These are phyloP conservation scores for Penicillium steckii DNA, from an alignment of 495 filamentous ascomycete genomes.

Conservation along the genomic window DNA sequence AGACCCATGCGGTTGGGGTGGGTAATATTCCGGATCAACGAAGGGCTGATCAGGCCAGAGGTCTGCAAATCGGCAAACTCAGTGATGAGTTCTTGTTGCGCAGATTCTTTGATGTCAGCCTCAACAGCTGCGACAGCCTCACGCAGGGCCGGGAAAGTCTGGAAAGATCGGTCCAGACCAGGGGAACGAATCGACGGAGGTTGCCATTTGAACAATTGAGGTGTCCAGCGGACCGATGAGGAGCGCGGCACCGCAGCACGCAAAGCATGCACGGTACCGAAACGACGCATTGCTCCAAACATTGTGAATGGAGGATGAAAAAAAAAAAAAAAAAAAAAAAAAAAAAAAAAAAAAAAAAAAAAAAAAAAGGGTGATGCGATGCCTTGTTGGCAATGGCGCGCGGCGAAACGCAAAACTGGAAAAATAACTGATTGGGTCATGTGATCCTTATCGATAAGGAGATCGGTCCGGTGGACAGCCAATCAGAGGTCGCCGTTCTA, in stretches of 20 bases:
- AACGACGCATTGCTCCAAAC: conserved; percentile 44
- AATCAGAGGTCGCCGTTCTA: too few species aligned
- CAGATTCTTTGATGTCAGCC: conserved; percentile 6
- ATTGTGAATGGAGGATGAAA: too few species aligned
- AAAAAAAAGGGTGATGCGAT: not conserved
- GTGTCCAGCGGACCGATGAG: conserved; percentile 23
- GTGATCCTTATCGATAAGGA: conserved; percentile 30
- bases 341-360: not conserved
- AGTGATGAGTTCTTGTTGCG: conserved; percentile 43
- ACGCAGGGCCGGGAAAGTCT: conserved; percentile 28
- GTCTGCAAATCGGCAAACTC: conserved; percentile 68
- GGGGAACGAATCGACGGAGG: conserved; percentile 20
- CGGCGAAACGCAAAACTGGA: conserved; percentile 17
- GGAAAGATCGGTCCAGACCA: conserved; percentile 26
- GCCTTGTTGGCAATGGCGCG: too few species aligned
- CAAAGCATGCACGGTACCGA: conserved; percentile 36
- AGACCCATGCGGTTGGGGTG: conserved; percentile 62
- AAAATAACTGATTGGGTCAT: conserved; percentile 22
- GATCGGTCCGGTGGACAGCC: too few species aligned
- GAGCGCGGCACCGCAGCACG: conserved; percentile 35
- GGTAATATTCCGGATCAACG: conserved; percentile 68
- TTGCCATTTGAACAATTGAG: conserved; percentile 33
- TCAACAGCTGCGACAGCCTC: conserved; percentile 22
- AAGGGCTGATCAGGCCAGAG: conserved; percentile 59
- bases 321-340: not conserved